Evolutionary conservation across 768 basidiomycete species (phyloP).

Genomic region (Pleurotus ostreatus): DNA sequence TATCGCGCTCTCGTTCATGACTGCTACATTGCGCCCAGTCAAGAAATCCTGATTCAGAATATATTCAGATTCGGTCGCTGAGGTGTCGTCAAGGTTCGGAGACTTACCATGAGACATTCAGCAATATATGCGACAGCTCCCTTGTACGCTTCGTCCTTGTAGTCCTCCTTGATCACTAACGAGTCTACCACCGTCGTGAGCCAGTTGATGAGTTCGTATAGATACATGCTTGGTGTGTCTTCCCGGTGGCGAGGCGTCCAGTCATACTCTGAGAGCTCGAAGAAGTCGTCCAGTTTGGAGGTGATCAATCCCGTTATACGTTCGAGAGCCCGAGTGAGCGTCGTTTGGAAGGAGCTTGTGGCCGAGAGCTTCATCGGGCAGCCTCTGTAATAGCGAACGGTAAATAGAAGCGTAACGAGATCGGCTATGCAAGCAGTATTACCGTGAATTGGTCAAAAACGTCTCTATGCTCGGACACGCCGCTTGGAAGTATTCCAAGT

Average conservation of each 20-base stretch:
- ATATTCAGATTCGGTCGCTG: too few species aligned
- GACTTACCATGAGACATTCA: slow-evolving; percentile 78
- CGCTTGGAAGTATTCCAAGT: slow-evolving; percentile 86
- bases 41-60: slow-evolving; percentile 58
- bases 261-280: slow-evolving; percentile 92
- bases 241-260: slow-evolving; percentile 79
- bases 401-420: slow-evolving; percentile 5
- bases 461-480: slow-evolving; percentile 83
- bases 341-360: slow-evolving; percentile 59
- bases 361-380: slow-evolving; percentile 72
- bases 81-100: neutral
- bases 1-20: slow-evolving; percentile 88
- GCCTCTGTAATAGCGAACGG: slow-evolving; percentile 72
- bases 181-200: slow-evolving; percentile 94
- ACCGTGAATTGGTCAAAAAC: slow-evolving; percentile 82
- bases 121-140: slow-evolving; percentile 88
- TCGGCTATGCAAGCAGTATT: slow-evolving; percentile 11
- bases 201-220: slow-evolving; percentile 95
- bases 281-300: slow-evolving; percentile 93
- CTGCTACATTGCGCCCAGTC: slow-evolving; percentile 65
- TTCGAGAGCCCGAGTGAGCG: slow-evolving; percentile 62
- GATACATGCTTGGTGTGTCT: slow-evolving; percentile 84
- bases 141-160: slow-evolving; percentile 88
- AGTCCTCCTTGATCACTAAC: slow-evolving; percentile 73
- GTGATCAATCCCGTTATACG: slow-evolving; percentile 82